Evolutionary conservation across 805 yeast species (phyloP), one percentile per base, ranked within the genome.

Genomic region (Candida endomychidarum): DNA sequence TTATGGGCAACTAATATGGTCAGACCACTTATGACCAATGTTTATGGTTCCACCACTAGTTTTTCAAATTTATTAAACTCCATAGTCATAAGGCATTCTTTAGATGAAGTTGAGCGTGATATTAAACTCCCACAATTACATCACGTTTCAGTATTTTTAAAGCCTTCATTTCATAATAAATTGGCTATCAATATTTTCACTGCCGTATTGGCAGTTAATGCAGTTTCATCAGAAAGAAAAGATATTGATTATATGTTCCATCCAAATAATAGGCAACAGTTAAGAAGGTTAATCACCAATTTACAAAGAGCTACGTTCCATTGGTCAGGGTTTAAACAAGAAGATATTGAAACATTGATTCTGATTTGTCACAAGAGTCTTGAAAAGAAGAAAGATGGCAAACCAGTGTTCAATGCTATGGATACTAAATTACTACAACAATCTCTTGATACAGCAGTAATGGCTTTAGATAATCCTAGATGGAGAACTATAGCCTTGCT

Each of bases 211-310:
- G 86, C 87, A 1, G 78, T 80, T 2, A 83, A 83, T 63, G 86
- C 89, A 0, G 83, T 83, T 2, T 77, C 87, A 4, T 81, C 88
- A 0, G 87, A 82, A 52, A 59, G 88, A 35, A 70, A 66, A 4
- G 90, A 77, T 47, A 66, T 71, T 17, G 89, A 83, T 56, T 83
- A 80, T 56, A 80, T 83, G 86, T 83, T 83, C 52, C 82, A 82
- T 63, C 74, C 80, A 0, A 57, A 73, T 0, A 81, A 81, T 49
- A 63, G 77, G 29, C 56, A 56, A 14, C 81, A 80, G 45, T 56
- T 83, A 26, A 61, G 81, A 43, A 57, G 81, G 35, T 65, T 83
- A 47, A 72, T 83, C 9, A 71, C 76, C 3, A 83, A 83, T 51
- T 53, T 83, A 20, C 86, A 78, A 55, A 67, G 82, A 42, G 79